Conservation (phyloP, 2,329 filamentous ascomycete genomes). For the Coleophoma cylindrospora region DNA sequence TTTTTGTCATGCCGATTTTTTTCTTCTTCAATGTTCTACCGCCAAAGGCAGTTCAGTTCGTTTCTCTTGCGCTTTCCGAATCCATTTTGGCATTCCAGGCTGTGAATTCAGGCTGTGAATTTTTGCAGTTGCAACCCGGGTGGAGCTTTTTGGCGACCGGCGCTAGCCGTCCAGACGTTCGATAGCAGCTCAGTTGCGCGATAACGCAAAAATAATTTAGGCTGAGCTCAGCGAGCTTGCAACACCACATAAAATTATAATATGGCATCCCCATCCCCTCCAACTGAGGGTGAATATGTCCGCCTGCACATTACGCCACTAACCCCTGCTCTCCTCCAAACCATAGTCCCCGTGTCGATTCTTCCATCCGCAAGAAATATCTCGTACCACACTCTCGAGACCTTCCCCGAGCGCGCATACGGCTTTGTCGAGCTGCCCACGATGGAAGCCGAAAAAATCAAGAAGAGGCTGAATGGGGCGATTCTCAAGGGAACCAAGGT, state of each 20-base stretch:
- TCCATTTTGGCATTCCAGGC: no score
- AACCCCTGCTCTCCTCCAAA: conserved; percentile 65
- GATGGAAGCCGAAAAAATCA: conserved; percentile 83
- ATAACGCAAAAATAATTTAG: neutral
- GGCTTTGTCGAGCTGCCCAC: conserved; percentile 81
- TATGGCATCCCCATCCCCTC: neutral
- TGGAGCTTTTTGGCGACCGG: no score
- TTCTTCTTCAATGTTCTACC: no score
- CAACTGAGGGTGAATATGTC: conserved; percentile 24
- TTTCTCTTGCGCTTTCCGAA: no score
- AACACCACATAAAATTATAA: neutral
- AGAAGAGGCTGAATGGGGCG: conserved; percentile 84
- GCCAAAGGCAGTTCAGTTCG: no score
- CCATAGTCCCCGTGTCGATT: conserved; percentile 65
- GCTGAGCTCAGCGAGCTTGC: no score
- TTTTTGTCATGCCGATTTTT: neutral
- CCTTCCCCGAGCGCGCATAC: conserved; percentile 86
- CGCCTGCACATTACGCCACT: conserved; percentile 88
- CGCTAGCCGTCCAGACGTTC: neutral
- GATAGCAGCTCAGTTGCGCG: neutral
- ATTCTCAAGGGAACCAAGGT: conserved; percentile 83
- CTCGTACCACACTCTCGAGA: conserved; percentile 81
- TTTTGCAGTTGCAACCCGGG: no score
- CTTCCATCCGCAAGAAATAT: conserved; percentile 68
- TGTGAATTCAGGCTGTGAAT: no score